A percentile compares a stretch with the other conserved stretches of the same genome.
These are phyloP conservation scores for Leucaena leucocephala DNA, from an alignment of 306 rosid species.

Conservation along the genomic window DNA sequence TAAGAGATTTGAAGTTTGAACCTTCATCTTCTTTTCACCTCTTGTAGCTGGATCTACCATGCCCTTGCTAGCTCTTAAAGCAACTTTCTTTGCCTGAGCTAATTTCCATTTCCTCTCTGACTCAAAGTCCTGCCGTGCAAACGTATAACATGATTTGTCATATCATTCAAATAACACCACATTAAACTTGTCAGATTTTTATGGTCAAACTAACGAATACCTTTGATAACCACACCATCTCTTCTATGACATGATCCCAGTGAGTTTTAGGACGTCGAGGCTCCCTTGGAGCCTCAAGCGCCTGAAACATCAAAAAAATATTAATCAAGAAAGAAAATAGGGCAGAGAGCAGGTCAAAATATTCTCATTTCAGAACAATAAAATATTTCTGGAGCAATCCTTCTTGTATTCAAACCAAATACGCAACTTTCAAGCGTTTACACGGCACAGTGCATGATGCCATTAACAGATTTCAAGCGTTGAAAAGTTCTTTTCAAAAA, in stretches of 20 bases:
- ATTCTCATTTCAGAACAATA: not conserved
- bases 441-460: not conserved
- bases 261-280: constrained; percentile 88
- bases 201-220: constrained; percentile 45
- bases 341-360: constrained; percentile 19
- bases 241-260: constrained; percentile 99
- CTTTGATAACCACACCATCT: constrained; percentile 98
- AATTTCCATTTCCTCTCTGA: constrained; percentile 98
- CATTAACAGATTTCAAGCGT: not conserved
- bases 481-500: not conserved
- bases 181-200: constrained; percentile 24
- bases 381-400: not conserved
- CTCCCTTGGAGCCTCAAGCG: constrained; percentile 87
- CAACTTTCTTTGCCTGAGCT: constrained; percentile 91
- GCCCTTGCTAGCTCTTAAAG: constrained; percentile 95
- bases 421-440: not conserved
- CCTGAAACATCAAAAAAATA: constrained; percentile 52
- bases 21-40: constrained; percentile 98
- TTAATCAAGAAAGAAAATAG: constrained; percentile 32
- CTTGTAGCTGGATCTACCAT: constrained; percentile 95
- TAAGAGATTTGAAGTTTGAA: constrained; percentile 49
- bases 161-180: constrained; percentile 1
- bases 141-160: constrained; percentile 39
- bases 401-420: not conserved
- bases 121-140: constrained; percentile 80